Base-by-base conservation (phyloP, 331 rosid species). In the Erythrophleum ivorense region DNA sequence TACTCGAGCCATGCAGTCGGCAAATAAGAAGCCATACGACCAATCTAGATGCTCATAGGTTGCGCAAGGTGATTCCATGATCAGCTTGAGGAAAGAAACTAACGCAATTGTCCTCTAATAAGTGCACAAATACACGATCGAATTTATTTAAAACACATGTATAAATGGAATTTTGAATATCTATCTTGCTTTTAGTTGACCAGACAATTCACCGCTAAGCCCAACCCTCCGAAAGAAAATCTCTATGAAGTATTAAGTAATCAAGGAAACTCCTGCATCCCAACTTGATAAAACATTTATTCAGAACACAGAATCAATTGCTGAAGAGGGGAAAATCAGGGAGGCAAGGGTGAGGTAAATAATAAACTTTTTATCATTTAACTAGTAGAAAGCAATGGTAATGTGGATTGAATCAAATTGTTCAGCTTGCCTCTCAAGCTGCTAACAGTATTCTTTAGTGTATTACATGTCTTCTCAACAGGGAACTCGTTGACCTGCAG, bases 361-460 rank as follows among this genome's bases (percentile, higher is more conserved):
- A 8, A n/a, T 16, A 71, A 65, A 70, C 59, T 53, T 62, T 78
- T 49, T 84, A 14, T 79, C 85, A 85, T 80, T 90, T 64, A 29
- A 65, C 83, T 73, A 29, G 83, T 53, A 49, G 88, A 83, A 63
- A 94, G 88, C 75, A 73, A 83, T 0, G 93, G 43, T 81, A 91
- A 76, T 14, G 91, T 88, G 34, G 88, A 77, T 78, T 82, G 91
- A 75, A 92, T 82, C 85, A 86, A 80, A 80, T 49, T 84, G 77
- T 76, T 87, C 83, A 92, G 82, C 83, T 83, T 89, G 84, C 81
- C 85, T 81, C 77, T 90, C 87, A 94, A 82, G 72, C 86, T 21
- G 75, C 84, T 79, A 53, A 90, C 85, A 29, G 92, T 63, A 76
- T 89, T 89, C 84, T 87, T 88, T 76, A 96, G 81, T 34, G 90